Evolutionary conservation across 1,139 yeast species (phyloP).

Genomic region (Diutina sp.): DNA sequence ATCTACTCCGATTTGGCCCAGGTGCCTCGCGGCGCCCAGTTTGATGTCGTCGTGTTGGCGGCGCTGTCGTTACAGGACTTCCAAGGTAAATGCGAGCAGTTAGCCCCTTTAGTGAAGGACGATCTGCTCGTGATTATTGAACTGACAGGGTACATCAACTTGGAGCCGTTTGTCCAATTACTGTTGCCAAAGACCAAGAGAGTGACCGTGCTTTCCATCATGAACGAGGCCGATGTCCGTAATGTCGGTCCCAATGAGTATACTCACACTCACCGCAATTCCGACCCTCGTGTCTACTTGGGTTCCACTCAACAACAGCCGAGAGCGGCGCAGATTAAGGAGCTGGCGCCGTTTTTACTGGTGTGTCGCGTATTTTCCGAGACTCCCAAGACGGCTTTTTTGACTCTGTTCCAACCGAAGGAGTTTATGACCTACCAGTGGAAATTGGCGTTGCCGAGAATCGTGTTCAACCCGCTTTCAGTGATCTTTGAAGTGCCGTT

Average conservation of each 20-base stretch:
- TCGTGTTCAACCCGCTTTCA: slow-evolving; percentile 67
- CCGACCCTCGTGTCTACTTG: slow-evolving; percentile 19
- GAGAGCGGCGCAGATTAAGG: not conserved
- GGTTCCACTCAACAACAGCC: slow-evolving; percentile 13
- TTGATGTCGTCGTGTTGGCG: slow-evolving; percentile 24
- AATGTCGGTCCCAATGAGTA: not conserved
- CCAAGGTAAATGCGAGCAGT: slow-evolving; percentile 16
- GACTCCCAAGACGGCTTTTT: slow-evolving; percentile 26
- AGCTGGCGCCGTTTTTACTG: slow-evolving; percentile 11
- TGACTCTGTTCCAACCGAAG: slow-evolving; percentile 36
- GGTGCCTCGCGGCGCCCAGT: slow-evolving; percentile 12
- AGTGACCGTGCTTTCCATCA: slow-evolving; percentile 39
- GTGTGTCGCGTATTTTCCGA: slow-evolving; percentile 21
- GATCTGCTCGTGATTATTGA: slow-evolving; percentile 47
- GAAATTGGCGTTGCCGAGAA: slow-evolving; percentile 70
- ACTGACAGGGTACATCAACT: slow-evolving; percentile 56
- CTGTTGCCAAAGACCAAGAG: slow-evolving; percentile 18
- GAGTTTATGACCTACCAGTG: slow-evolving; percentile 70
- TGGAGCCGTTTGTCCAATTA: slow-evolving; percentile 51
- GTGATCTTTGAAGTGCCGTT: slow-evolving; percentile 59
- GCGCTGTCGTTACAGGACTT: slow-evolving; percentile 30
- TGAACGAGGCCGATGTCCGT: slow-evolving; percentile 51
- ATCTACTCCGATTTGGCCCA: slow-evolving; percentile 6
- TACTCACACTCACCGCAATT: slow-evolving; percentile 16
- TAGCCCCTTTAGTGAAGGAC: slow-evolving; percentile 16